Percentiles rank a stretch among this genome's conserved stretches.
phyloP scores from a whole-genome alignment of 2,329 filamentous ascomycete species.

The Pyrenochaeta sp. region DNA sequence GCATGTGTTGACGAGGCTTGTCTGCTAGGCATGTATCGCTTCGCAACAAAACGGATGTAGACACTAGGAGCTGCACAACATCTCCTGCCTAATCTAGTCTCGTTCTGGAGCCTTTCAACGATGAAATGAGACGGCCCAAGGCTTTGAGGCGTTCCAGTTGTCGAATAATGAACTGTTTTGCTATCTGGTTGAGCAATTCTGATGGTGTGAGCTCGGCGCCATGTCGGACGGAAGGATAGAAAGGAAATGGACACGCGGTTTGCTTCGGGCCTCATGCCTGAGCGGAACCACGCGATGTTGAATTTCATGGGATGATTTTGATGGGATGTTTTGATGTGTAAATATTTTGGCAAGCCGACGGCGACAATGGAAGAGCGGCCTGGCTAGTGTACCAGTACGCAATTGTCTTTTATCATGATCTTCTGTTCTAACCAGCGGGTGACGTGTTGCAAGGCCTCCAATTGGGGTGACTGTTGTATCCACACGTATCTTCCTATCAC shows the following conservation, averaged over 20 bases:
- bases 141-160: not conserved
- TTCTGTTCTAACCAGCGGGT: not conserved
- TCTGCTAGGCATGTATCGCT: not conserved
- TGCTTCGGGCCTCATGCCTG: conserved; percentile 5
- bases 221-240: conserved; percentile 11
- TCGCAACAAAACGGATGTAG: not conserved
- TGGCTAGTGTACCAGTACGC: not conserved
- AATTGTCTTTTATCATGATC: not conserved
- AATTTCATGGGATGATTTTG: not conserved
- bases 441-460: conserved; percentile 1
- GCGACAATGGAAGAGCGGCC: not conserved
- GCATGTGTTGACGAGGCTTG: conserved; percentile 7
- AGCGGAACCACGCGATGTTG: conserved; percentile 2
- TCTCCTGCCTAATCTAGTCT: not conserved
- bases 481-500: not conserved
- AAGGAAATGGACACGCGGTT: not conserved
- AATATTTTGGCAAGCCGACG: not conserved
- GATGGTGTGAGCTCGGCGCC: conserved; percentile 13
- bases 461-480: not conserved
- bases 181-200: not conserved
- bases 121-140: not conserved
- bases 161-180: not conserved
- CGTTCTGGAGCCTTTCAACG: not conserved
- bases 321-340: conserved; percentile 3
- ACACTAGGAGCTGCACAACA: not conserved